phyloP scores from a whole-genome alignment of 2,329 filamentous ascomycete species.

The Aspergillus luchuensis region DNA sequence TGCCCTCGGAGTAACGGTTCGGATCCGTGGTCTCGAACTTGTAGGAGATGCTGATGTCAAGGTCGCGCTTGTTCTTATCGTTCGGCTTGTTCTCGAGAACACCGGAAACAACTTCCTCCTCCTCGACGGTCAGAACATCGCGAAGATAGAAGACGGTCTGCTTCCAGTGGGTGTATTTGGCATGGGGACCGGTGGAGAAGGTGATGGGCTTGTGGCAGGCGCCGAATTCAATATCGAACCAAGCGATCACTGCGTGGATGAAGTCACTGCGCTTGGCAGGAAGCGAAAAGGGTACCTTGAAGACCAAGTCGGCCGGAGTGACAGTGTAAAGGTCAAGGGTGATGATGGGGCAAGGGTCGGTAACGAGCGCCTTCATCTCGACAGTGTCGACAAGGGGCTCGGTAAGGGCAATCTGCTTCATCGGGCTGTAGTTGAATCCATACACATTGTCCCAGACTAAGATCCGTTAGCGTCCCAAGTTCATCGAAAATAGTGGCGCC shows the following conservation, averaged over 20 bases:
- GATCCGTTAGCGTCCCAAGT: constrained; percentile 27
- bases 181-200: constrained; percentile 96
- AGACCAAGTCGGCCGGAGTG: constrained; percentile 78
- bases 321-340: constrained; percentile 93
- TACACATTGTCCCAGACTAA: constrained; percentile 99
- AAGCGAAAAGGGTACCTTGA: constrained; percentile 76
- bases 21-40: constrained; percentile 74
- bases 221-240: constrained; percentile 99
- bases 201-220: constrained; percentile 97
- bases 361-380: constrained; percentile 94
- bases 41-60: constrained; percentile 89
- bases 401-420: constrained; percentile 89
- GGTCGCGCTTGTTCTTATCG: constrained; percentile 87
- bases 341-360: constrained; percentile 81
- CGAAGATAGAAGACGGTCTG: constrained; percentile 98
- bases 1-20: constrained; percentile 67
- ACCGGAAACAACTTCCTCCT: constrained; percentile 77
- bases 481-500: neutral
- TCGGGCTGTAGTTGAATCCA: constrained; percentile 92
- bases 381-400: constrained; percentile 98
- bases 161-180: constrained; percentile 99
- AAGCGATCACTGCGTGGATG: constrained; percentile 92
- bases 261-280: constrained; percentile 84
- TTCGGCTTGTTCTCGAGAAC: constrained; percentile 83
- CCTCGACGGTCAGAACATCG: constrained; percentile 87